Conservation (phyloP, 352 stramenopile species). For the Phytopythium montanum region DNA sequence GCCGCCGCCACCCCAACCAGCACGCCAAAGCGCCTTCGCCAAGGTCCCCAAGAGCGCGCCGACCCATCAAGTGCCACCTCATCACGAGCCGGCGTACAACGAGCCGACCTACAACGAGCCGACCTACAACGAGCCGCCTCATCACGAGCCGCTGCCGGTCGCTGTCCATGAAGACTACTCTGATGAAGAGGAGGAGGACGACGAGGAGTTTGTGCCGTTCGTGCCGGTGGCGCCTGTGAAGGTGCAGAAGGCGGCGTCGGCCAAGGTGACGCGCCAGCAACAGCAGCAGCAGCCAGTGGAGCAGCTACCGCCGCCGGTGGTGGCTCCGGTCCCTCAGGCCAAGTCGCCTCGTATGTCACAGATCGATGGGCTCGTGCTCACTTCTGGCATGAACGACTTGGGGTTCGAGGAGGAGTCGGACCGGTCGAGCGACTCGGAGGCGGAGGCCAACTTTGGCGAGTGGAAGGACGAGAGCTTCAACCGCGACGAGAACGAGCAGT, state of each 20-base stretch:
- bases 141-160: neutral
- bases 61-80: neutral
- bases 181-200: neutral
- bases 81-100: too few relatives aligned
- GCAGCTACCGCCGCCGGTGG: neutral
- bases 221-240: neutral
- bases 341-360: constrained; percentile 3
- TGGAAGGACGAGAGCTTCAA: constrained; percentile 38
- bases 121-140: too few relatives aligned
- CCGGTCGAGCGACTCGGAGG: constrained; percentile 10
- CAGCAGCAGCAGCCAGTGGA: neutral
- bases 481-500: constrained; percentile 23
- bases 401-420: constrained; percentile 41
- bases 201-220: neutral
- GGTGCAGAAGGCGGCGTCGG: neutral
- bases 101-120: too few relatives aligned
- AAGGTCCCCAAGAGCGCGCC: constrained; percentile 20
- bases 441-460: constrained; percentile 23
- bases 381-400: constrained; percentile 41
- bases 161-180: neutral
- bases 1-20: constrained; percentile 17
- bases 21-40: constrained; percentile 24
- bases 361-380: constrained; percentile 38
- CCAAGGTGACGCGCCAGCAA: neutral
- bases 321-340: too few relatives aligned